Evolutionary conservation across 139 green algal species (phyloP).

Genomic region (Edaphochlamys debaryana): DNA sequence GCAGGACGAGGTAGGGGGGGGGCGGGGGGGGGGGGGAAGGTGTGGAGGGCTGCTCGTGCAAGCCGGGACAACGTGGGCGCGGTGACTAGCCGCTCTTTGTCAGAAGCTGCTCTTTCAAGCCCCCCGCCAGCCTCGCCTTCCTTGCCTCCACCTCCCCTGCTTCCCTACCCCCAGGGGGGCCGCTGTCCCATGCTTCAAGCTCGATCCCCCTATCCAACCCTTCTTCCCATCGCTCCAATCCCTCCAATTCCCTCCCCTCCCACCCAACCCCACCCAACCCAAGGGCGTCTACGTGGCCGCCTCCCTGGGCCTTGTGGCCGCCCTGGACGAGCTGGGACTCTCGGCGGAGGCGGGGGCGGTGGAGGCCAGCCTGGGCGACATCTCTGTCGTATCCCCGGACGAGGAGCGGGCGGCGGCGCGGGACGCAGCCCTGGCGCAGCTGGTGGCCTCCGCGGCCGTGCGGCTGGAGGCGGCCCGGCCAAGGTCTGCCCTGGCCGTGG

Average conservation of each 20-base stretch:
- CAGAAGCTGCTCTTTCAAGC: too few species aligned
- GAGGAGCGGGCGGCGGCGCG: conserved; percentile 22
- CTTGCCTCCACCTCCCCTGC: too few species aligned
- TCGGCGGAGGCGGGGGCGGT: conserved; percentile 17
- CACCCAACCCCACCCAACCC: not conserved
- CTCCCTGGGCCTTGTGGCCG: conserved; percentile 44
- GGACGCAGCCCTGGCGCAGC: conserved; percentile 24
- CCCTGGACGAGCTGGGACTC: conserved; percentile 51
- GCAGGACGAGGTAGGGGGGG: conserved; percentile 39
- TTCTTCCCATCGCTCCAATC: too few species aligned
- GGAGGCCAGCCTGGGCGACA: conserved; percentile 46
- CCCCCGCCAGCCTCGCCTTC: too few species aligned
- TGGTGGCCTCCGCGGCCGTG: conserved; percentile 6
- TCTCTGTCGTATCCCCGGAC: conserved; percentile 8
- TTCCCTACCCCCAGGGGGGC: too few species aligned
- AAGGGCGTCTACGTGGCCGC: conserved; percentile 48
- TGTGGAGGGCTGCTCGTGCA: too few species aligned
- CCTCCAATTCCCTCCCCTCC: too few species aligned
- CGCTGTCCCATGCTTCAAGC: too few species aligned
- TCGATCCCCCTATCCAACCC: too few species aligned
- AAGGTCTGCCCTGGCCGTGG: conserved; percentile 17
- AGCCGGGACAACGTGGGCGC: not conserved
- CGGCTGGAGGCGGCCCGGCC: conserved; percentile 30
- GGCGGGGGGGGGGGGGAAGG: not conserved
- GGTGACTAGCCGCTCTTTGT: too few species aligned